Evolutionary conservation across 2,329 filamentous ascomycete species (phyloP), one percentile per base, ranked within the genome.

Genomic region (Xylariales sp.): DNA sequence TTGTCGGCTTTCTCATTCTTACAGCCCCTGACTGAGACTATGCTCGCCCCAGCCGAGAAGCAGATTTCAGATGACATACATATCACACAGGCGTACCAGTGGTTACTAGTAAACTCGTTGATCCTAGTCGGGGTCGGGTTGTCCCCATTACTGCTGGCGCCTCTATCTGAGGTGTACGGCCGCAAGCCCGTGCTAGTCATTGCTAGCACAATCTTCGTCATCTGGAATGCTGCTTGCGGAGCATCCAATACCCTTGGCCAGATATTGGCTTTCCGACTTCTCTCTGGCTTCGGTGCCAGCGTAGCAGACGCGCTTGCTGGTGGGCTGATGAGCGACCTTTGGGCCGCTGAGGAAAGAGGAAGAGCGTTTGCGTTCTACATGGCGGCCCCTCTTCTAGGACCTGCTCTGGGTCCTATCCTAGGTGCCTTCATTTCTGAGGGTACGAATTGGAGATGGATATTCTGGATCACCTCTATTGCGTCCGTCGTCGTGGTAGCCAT

Each of bases 401-500:
- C 90, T 3, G 88, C 88, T 0, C 80, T 91, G 4, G 90, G 90
- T 0, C 90, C 90, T 0, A 87, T 92, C 1, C 84, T 85, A 0
- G 90, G 89, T 9, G 89, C 87, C 0, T 92, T 89, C 75, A 88
- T 92, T 30, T 83, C 88, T 0, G 80, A 90, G 72, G 81, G 86
- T 69, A 87, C 85, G 4, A 87, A 84, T 5, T 93, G 90, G 90
- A 83, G 89, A 56, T 93, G 90, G 90, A 85, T 88, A 4, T 93
- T 92, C 79, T 91, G 86, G 80, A 81, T 87, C 0, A 90, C 88
- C 1, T 85, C 86, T 1, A 89, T 91, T 54, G 62, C 75, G 5
- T 86, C 86, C 34, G 87, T 81, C 0, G 65, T 86, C 18, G 84
- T 91, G 41, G 85, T 90, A 73, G 63, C 86, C 3, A 78, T 85